Conservation (phyloP, 176 grass and related monocot species). For the Phoenix roebelenii region DNA sequence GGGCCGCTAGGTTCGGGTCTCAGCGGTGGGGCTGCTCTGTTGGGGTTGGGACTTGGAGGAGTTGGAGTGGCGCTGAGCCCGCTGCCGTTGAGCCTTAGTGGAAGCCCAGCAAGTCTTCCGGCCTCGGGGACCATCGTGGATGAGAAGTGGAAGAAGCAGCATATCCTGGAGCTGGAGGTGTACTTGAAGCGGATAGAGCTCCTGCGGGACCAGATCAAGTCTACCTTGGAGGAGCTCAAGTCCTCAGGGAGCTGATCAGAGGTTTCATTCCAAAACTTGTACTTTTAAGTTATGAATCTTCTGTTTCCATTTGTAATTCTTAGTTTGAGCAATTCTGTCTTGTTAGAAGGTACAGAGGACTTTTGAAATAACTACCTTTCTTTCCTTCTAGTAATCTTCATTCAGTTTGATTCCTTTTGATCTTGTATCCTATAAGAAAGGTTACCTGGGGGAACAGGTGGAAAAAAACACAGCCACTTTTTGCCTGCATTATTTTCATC, state of each 20-base stretch:
- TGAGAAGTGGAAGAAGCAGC: constrained; percentile 76
- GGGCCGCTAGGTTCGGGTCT: constrained; percentile 16
- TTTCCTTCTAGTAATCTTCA: too few relatives aligned
- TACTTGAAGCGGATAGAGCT: constrained; percentile 77
- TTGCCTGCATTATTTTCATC: too few relatives aligned
- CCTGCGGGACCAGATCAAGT: constrained; percentile 46
- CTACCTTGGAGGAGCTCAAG: constrained; percentile 44
- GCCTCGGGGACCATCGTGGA: neutral
- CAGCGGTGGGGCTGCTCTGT: constrained; percentile 3
- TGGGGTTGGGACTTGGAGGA: constrained; percentile 32
- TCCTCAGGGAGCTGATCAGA: constrained; percentile 27
- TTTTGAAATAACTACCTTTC: too few relatives aligned
- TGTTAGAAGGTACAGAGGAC: too few relatives aligned
- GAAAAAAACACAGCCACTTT: too few relatives aligned
- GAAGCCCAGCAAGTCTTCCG: neutral
- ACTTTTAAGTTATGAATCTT: neutral
- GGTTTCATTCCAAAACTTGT: constrained; percentile 10
- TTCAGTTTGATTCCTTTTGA: too few relatives aligned
- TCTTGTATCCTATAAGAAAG: too few relatives aligned
- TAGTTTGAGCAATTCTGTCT: too few relatives aligned
- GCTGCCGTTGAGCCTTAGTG: constrained; percentile 1
- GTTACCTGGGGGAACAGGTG: too few relatives aligned
- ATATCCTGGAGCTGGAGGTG: constrained; percentile 78
- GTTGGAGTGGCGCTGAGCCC: constrained; percentile 12
- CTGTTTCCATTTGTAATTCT: too few relatives aligned